A percentile compares a stretch with the other conserved stretches of the same genome.
Conservation (phyloP, 495 filamentous ascomycete genomes). For the Thozetella sp. region DNA sequence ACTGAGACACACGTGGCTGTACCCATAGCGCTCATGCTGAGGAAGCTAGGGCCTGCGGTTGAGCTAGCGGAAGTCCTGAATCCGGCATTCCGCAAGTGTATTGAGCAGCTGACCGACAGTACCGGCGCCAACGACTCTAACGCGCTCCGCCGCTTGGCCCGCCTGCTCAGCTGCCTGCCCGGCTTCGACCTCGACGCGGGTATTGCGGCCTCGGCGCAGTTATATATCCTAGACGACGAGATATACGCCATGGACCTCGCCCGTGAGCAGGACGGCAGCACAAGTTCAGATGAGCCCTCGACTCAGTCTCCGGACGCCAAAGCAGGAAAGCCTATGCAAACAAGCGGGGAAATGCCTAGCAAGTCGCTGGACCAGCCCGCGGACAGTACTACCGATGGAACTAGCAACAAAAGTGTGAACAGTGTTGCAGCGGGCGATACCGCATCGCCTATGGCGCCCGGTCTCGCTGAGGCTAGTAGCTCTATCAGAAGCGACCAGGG, state of each 20-base stretch:
- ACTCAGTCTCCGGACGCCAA: too few species aligned
- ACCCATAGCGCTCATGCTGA: background rate
- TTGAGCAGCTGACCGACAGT: background rate
- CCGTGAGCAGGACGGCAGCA: background rate
- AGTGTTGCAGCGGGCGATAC: background rate
- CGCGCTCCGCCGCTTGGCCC: background rate
- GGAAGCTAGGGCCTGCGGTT: background rate
- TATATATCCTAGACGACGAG: background rate
- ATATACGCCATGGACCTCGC: background rate
- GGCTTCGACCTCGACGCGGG: background rate
- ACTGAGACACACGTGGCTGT: background rate
- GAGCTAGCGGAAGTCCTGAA: background rate
- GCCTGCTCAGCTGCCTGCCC: background rate
- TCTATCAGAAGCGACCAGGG: background rate
- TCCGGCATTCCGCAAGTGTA: background rate
- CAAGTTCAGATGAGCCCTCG: too few species aligned
- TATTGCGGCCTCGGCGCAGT: background rate
- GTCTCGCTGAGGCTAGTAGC: background rate
- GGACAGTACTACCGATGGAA: background rate
- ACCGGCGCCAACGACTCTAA: background rate
- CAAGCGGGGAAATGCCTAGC: background rate
- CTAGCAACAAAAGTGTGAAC: background rate
- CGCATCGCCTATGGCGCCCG: background rate
- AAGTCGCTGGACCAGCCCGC: background rate
- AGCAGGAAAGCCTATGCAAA: background rate